Evolutionary conservation across 331 rosid species (phyloP).

Genomic region (Saraca asoca): DNA sequence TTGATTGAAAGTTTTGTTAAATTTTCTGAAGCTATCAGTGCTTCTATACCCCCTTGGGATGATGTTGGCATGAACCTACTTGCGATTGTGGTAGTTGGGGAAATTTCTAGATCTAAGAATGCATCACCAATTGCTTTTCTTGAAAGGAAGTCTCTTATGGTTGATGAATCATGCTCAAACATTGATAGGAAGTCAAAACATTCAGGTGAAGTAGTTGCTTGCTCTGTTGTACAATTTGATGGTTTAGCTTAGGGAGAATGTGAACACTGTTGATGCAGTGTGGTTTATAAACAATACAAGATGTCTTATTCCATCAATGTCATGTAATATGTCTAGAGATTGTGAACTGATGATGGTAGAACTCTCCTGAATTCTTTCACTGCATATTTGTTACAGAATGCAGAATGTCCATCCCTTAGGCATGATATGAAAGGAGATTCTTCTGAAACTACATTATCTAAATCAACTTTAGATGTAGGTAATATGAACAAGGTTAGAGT

Average conservation of each 20-base stretch:
- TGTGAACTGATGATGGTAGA: constrained; percentile 44
- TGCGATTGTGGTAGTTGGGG: constrained; percentile 87
- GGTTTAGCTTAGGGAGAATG: constrained; percentile 37
- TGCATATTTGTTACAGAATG: constrained; percentile 37
- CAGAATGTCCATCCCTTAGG: constrained; percentile 34
- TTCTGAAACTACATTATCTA: constrained; percentile 38
- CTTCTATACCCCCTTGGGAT: constrained; percentile 58
- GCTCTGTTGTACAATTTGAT: constrained; percentile 37
- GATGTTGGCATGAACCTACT: constrained; percentile 84
- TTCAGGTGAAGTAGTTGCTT: constrained; percentile 44
- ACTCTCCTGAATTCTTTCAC: constrained; percentile 35
- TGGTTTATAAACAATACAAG: constrained; percentile 34
- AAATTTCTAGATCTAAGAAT: constrained; percentile 65
- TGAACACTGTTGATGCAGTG: constrained; percentile 19
- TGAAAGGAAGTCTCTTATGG: constrained; percentile 43
- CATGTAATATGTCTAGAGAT: constrained; percentile 37
- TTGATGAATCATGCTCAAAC: constrained; percentile 43
- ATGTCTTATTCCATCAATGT: constrained; percentile 3
- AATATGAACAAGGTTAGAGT: constrained; percentile 33
- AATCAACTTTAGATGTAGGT: constrained; percentile 43
- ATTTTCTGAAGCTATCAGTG: constrained; percentile 58
- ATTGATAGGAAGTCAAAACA: constrained; percentile 50
- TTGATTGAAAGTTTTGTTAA: constrained; percentile 83
- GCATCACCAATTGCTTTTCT: constrained; percentile 62
- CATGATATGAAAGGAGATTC: constrained; percentile 44